Evolutionary conservation across 169 alveolate genomes (phyloP).

Genomic region (Babesia gibsoni): DNA sequence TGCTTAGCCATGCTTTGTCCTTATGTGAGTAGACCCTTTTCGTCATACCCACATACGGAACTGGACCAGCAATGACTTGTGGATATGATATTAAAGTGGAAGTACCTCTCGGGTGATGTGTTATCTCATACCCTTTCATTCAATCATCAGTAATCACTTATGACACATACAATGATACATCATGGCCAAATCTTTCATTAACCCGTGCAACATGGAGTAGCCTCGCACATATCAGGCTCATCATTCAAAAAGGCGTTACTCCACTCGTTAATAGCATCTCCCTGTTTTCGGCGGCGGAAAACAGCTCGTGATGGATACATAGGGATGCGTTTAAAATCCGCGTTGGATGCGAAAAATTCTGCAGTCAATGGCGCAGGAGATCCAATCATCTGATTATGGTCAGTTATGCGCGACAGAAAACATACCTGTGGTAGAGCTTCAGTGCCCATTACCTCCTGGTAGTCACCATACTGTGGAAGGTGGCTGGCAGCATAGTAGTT

Average conservation of each 20-base stretch:
- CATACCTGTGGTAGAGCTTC: slow-evolving; percentile 12
- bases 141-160: too few species aligned
- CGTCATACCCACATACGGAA: too few species aligned
- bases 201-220: slow-evolving; percentile 27
- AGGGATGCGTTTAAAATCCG: slow-evolving; percentile 55
- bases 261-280: slow-evolving; percentile 81
- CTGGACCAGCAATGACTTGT: too few species aligned
- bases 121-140: too few species aligned
- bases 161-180: not conserved
- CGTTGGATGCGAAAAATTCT: slow-evolving; percentile 51
- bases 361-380: slow-evolving; percentile 34
- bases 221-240: slow-evolving; percentile 15
- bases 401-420: not conserved
- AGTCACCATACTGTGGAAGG: not conserved
- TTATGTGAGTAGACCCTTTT: too few species aligned
- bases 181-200: not conserved
- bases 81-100: too few species aligned
- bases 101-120: too few species aligned
- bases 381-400: not conserved
- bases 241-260: slow-evolving; percentile 76
- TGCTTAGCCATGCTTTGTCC: too few species aligned
- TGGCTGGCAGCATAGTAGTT: slow-evolving; percentile 1
- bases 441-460: slow-evolving; percentile 9
- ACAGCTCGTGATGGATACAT: slow-evolving; percentile 49
- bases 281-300: slow-evolving; percentile 71